These are phyloP conservation scores for Gelatoporia subvermispora DNA, from an alignment of 768 basidiomycete species.

Conservation along the genomic window DNA sequence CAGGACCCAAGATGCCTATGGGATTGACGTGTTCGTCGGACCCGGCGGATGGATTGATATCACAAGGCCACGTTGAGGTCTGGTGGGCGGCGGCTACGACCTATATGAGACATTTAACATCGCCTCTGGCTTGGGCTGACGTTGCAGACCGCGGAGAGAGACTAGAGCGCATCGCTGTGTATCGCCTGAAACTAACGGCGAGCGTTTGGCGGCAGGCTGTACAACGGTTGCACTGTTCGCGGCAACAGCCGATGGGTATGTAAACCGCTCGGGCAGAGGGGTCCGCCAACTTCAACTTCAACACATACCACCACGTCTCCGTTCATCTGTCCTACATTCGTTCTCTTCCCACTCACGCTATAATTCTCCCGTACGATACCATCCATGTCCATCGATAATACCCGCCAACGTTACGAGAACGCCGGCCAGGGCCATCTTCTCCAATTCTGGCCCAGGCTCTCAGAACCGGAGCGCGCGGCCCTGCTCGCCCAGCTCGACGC, in stretches of 20 bases:
- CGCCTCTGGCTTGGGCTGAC: no score
- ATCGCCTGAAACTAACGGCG: no score
- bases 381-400: constrained; percentile 53
- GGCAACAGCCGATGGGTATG: constrained; percentile 1
- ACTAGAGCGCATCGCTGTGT: no score
- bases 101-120: no score
- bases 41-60: no score
- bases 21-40: no score
- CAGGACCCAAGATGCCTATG: no score
- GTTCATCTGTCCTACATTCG: neutral
- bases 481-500: constrained; percentile 69
- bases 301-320: neutral
- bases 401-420: constrained; percentile 61
- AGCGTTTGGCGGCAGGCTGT: no score
- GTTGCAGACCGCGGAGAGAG: no score
- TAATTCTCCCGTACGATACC: constrained; percentile 1
- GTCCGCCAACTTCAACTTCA: neutral
- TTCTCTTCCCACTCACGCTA: neutral
- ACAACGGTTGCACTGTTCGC: neutral
- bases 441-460: constrained; percentile 76
- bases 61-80: no score
- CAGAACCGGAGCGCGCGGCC: constrained; percentile 53
- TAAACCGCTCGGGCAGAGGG: neutral
- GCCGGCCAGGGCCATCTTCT: constrained; percentile 90
- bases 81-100: no score